Percentiles rank a stretch among this genome's conserved stretches.
Evolutionary conservation across 768 basidiomycete genomes (phyloP).

Genomic region (Psilocybe azurescens): DNA sequence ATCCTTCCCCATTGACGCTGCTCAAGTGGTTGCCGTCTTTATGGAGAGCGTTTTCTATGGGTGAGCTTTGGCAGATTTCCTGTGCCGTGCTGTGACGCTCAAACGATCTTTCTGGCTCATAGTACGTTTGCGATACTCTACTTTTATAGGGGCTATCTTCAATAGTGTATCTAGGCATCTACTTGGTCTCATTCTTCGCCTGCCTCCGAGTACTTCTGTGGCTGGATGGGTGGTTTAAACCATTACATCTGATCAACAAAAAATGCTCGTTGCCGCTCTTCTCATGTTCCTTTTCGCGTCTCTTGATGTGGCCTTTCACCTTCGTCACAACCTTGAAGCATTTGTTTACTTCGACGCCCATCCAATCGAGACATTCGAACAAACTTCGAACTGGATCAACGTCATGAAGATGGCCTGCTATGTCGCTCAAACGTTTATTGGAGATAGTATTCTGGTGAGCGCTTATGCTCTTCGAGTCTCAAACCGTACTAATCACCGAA

Average conservation of each 20-base stretch:
- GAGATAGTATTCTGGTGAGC: slow-evolving; percentile 46
- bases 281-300: slow-evolving; percentile 46
- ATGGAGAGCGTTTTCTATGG: slow-evolving; percentile 46
- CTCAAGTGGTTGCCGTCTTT: slow-evolving; percentile 45
- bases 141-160: background rate
- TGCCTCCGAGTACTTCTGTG: slow-evolving; percentile 41
- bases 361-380: slow-evolving; percentile 36
- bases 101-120: background rate
- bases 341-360: slow-evolving; percentile 41
- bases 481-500: background rate
- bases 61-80: slow-evolving; percentile 21
- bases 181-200: slow-evolving; percentile 39
- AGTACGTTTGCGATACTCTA: background rate
- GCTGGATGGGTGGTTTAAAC: slow-evolving; percentile 33
- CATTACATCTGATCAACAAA: slow-evolving; percentile 29
- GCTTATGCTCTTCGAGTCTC: slow-evolving; percentile 2
- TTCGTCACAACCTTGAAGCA: slow-evolving; percentile 46
- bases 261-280: slow-evolving; percentile 41
- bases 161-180: slow-evolving; percentile 32
- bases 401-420: slow-evolving; percentile 48
- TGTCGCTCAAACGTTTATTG: slow-evolving; percentile 47
- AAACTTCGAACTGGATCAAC: slow-evolving; percentile 44
- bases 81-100: background rate
- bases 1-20: slow-evolving; percentile 37
- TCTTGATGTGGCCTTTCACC: slow-evolving; percentile 44